A percentile compares a stretch with the other conserved stretches of the same genome.
These are phyloP conservation scores for Achlya hypogyna DNA, from an alignment of 352 stramenopile species.

Conservation along the genomic window DNA sequence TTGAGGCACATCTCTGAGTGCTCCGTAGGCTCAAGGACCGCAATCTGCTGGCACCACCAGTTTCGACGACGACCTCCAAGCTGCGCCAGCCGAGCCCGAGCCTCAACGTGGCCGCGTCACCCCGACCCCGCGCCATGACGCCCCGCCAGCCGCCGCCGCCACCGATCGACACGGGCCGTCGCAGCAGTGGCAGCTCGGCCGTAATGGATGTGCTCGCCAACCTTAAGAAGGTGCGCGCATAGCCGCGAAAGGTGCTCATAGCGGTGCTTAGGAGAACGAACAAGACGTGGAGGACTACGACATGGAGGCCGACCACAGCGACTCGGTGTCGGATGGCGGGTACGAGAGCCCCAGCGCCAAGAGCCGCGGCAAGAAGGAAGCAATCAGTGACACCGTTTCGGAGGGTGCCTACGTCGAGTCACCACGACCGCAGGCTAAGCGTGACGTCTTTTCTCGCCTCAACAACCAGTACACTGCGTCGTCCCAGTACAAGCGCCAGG, in stretches of 20 bases:
- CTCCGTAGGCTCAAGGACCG: conserved; percentile 16
- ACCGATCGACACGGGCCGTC: conserved; percentile 35
- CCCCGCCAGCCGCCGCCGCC: conserved; percentile 34
- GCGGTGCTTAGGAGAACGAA: conserved; percentile 42
- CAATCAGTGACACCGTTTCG: conserved; percentile 17
- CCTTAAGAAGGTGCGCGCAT: conserved; percentile 38
- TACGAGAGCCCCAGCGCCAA: conserved; percentile 25
- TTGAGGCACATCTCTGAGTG: conserved; percentile 28
- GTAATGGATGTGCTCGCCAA: conserved; percentile 76
- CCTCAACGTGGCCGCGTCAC: conserved; percentile 36
- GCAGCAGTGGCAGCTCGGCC: conserved; percentile 42
- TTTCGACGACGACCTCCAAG: background rate
- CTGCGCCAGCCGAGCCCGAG: conserved; percentile 7
- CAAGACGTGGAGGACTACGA: conserved; percentile 36
- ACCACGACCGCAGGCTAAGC: conserved; percentile 33
- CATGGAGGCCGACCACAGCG: conserved; percentile 29
- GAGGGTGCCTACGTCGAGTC: conserved; percentile 30
- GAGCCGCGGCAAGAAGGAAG: conserved; percentile 22
- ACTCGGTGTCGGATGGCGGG: conserved; percentile 24
- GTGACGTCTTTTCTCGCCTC: conserved; percentile 73
- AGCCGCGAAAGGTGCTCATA: background rate
- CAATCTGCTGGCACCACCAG: conserved; percentile 3
- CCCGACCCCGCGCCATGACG: conserved; percentile 35
- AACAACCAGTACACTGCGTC: conserved; percentile 75
- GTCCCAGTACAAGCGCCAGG: conserved; percentile 71